Conservation (phyloP, 805 yeast species). For the Metschnikowia borealis region DNA sequence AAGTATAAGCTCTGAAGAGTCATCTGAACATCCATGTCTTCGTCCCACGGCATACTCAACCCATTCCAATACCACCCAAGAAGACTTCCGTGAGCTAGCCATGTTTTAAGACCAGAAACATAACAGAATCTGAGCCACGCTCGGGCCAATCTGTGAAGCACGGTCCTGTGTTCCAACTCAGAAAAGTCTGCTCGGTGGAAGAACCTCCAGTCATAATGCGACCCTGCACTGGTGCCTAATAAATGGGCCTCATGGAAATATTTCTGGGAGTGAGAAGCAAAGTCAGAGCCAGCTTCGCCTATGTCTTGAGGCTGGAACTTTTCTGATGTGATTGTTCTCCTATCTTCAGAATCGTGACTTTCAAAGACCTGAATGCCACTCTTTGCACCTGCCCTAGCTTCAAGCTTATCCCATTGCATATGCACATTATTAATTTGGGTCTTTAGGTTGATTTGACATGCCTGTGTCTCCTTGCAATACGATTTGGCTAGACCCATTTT, state of each 20-base stretch:
- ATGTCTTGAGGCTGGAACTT: not conserved
- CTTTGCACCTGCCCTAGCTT: not conserved
- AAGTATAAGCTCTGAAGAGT: slow-evolving; percentile 45
- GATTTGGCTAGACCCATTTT: not conserved
- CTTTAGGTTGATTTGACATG: not conserved
- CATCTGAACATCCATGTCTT: slow-evolving; percentile 63
- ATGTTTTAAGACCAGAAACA: slow-evolving; percentile 45
- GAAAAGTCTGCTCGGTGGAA: slow-evolving; percentile 14
- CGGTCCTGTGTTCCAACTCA: slow-evolving; percentile 25
- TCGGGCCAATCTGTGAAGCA: slow-evolving; percentile 45
- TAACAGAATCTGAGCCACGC: slow-evolving; percentile 50
- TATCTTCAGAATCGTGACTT: not conserved
- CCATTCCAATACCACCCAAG: slow-evolving; percentile 67
- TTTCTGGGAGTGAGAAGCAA: not conserved
- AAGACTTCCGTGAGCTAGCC: slow-evolving; percentile 67
- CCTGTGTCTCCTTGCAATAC: not conserved
- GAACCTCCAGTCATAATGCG: slow-evolving; percentile 24
- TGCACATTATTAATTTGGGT: not conserved
- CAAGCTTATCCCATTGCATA: not conserved
- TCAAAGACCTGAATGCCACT: not conserved
- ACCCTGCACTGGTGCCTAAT: slow-evolving; percentile 5
- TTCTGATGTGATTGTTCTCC: not conserved
- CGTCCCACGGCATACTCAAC: slow-evolving; percentile 60
- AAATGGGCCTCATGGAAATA: slow-evolving; percentile 16
- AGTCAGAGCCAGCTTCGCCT: not conserved